Evolutionary conservation across 2,329 filamentous ascomycete species (phyloP), one percentile per base, ranked within the genome.

Genomic region (Apiospora kogelbergensis): DNA sequence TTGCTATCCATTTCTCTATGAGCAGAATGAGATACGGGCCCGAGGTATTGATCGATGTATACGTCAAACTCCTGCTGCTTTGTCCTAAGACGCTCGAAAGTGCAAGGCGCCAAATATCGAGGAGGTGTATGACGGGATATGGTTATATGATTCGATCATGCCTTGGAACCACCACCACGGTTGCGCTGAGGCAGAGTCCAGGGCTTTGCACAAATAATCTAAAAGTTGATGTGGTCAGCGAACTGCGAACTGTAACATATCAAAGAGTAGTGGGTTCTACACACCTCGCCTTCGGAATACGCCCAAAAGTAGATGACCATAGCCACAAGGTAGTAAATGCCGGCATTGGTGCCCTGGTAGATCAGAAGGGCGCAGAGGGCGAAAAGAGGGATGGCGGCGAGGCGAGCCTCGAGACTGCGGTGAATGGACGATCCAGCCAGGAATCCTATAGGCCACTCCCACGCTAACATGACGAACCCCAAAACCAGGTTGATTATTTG

Each of bases 271-370:
- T 20, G 57, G 41, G 22, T 71, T 67, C 20, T 73, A 84, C 91
- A 78, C 82, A 97, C 95, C 91, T 99, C 96, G 81, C 96, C 96
- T 81, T 99, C 95, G 76, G 92, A 96, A 77, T 97, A 98, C 1
- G 93, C 96, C 95, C 95, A 98, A 76, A 98, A 97, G 81, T 98
- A 99, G 17, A 96, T 91, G 9, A 84, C 85, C 83, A 97, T 90
- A 24, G 91, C 95, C 71, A 98, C 88, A 33, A 97, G 79, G 79
- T 98, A 98, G 83, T 98, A 99, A 67, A 98, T 83, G 5, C 93
- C 96, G 2, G 95, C 87, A 78, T 99, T 97, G 37, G 95, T 97
- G 69, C 90, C 93, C 80, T 98, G 96, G 80, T 99, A 99, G 72
- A 97, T 84, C 72, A 99, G 85, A 37, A 91, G 85, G 6, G 93